A percentile compares a stretch with the other conserved stretches of the same genome.
Conservation (phyloP, 129 eudicot species). For the Centrapalus pauciflorus region DNA sequence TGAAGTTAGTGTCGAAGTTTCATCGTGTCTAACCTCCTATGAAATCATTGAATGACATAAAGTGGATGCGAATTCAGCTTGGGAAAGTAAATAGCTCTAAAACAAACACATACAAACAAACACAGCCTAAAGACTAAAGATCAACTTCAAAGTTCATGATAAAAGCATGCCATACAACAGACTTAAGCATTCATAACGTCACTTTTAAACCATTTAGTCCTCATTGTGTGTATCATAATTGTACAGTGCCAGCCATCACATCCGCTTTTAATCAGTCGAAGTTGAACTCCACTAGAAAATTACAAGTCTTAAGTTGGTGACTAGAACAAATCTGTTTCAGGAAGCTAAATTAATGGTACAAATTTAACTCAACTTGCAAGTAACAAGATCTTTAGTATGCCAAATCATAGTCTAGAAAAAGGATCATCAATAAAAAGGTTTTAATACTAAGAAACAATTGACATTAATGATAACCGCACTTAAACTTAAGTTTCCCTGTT, state of each 20-base stretch:
- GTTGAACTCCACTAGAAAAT: too few relatives aligned
- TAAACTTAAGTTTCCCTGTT: not conserved
- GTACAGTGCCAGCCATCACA: not conserved
- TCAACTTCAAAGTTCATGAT: not conserved
- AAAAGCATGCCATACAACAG: not conserved
- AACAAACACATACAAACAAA: not conserved
- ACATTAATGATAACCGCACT: conserved; percentile 6
- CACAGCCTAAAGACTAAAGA: not conserved
- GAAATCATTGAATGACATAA: not conserved
- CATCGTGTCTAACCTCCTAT: not conserved
- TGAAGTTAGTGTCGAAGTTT: not conserved
- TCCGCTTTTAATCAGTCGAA: not conserved
- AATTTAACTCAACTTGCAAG: not conserved
- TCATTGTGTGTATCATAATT: not conserved
- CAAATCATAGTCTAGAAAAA: not conserved
- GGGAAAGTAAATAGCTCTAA: not conserved
- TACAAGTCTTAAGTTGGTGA: not conserved
- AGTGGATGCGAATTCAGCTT: not conserved
- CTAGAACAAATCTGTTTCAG: not conserved
- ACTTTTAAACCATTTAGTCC: not conserved
- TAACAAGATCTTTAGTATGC: not conserved
- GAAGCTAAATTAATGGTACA: not conserved
- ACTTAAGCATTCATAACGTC: not conserved
- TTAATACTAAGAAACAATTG: too few relatives aligned
- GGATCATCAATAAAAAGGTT: not conserved